Base-by-base conservation (phyloP, 2,329 filamentous ascomycete genomes). In the Botrytis pseudocinerea region DNA sequence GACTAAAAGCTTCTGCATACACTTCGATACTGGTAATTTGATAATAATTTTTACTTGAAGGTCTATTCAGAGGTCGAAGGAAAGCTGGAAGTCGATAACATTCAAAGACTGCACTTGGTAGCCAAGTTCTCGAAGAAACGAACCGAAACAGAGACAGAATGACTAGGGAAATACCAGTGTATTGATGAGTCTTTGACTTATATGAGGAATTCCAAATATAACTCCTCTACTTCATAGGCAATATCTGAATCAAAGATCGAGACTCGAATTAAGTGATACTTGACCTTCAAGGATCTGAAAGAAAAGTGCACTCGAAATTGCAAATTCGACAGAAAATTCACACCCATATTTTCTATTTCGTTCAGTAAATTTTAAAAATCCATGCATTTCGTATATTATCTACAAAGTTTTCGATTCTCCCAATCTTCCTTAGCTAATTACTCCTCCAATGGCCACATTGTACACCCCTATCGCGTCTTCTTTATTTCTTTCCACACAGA, bases 11-110 rank as follows among this genome's bases (percentile, higher is more conserved):
- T 51, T 51, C 4, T 16, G 25, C 25, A n/a, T 16, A n/a, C 48
- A n/a, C 5, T 16, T n/a, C 48, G 6, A 51, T n/a, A n/a, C 0
- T n/a, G 10, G 22, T 5, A 14, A 3, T 12, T 0, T 14, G 51
- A 54, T 8, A 16, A 54, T 54, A 14, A 0, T 28, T 51, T 28
- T 28, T n/a, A 54, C 1, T 28, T 38, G 38, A 1, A 38, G 38
- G 7, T 38, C 1, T 9, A 8, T 38, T 38, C 1, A 8, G 8
- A 38, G 38, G 2, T 54, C 18, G 51, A 28, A 7, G n/a, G 18
- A 28, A n/a, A 18, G n/a, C 14, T 54, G 25, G 25, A 7, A 18
- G 0, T 54, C 16, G 14, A 28, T 28, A 5, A 28, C 28, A 54
- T 14, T 28, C 51, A 54, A 54, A 54, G 25, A 54, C 3, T 7